Conservation (phyloP, 2,329 filamentous ascomycete species). For the Ascochyta pisi region DNA sequence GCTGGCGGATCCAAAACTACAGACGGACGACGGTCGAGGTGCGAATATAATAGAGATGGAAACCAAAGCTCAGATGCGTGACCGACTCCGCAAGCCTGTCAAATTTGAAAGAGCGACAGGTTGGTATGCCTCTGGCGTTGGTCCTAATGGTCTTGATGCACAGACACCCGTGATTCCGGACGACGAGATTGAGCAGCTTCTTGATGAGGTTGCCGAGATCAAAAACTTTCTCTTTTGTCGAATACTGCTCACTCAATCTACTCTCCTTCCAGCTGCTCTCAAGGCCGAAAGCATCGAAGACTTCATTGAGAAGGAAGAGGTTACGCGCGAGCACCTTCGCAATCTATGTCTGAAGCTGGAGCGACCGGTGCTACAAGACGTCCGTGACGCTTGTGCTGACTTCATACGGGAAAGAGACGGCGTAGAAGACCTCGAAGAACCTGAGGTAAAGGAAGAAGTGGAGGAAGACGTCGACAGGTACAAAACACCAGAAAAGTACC, state of each 20-base stretch:
- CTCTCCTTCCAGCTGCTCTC: conserved; percentile 55
- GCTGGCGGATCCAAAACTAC: conserved; percentile 20
- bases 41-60: conserved; percentile 54
- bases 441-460: conserved; percentile 28
- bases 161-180: conserved; percentile 51
- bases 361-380: conserved; percentile 56
- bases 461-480: conserved; percentile 16
- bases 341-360: conserved; percentile 59
- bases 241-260: conserved; percentile 55
- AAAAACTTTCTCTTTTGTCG: conserved; percentile 59
- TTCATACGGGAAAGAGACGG: conserved; percentile 52
- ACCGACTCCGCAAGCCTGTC: conserved; percentile 52
- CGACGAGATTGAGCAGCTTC: conserved; percentile 53
- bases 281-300: conserved; percentile 54
- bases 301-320: conserved; percentile 53
- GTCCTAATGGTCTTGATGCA: conserved; percentile 37
- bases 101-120: conserved; percentile 44
- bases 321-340: conserved; percentile 54
- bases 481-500: conserved; percentile 16
- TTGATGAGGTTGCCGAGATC: conserved; percentile 57
- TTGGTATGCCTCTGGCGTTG: conserved; percentile 44
- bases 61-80: conserved; percentile 50
- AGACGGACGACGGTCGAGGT: conserved; percentile 29
- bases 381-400: conserved; percentile 60
- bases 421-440: conserved; percentile 42